A percentile compares a stretch with the other conserved stretches of the same genome.
Conservation (phyloP, 1,284 basidiomycete species). For the Puccinia triticina region DNA sequence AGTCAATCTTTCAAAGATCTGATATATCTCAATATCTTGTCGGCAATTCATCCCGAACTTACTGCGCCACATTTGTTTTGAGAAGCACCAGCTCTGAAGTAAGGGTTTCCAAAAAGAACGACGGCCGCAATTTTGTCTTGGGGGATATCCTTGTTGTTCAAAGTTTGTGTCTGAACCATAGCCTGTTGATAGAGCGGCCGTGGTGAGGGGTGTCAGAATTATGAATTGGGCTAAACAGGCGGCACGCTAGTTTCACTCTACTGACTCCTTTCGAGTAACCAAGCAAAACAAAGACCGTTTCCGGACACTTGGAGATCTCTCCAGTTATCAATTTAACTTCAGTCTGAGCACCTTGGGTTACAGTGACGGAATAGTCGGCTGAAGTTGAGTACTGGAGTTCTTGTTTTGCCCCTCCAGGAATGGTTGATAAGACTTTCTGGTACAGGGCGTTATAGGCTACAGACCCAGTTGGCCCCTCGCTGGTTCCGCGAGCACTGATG, state of each 20-base stretch:
- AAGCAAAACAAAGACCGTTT: slow-evolving; percentile 34
- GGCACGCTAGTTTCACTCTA: background rate
- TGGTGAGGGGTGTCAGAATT: background rate
- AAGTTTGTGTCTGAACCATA: slow-evolving; percentile 42
- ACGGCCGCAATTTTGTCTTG: slow-evolving; percentile 10
- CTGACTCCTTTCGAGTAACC: slow-evolving; percentile 47
- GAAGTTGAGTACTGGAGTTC: slow-evolving; percentile 32
- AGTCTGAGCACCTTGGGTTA: slow-evolving; percentile 20
- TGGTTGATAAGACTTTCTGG: background rate
- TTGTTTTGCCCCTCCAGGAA: slow-evolving; percentile 26
- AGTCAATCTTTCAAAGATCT: background rate
- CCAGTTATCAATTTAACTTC: background rate
- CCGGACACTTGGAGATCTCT: slow-evolving; percentile 14
- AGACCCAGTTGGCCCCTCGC: background rate
- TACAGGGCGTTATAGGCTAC: background rate
- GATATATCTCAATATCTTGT: background rate
- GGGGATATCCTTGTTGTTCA: background rate
- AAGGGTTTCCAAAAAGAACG: slow-evolving; percentile 41
- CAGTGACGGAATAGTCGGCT: slow-evolving; percentile 14
- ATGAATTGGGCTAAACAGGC: background rate
- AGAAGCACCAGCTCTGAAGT: slow-evolving; percentile 1
- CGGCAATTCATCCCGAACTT: background rate
- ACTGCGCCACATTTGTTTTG: slow-evolving; percentile 37
- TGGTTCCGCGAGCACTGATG: slow-evolving; percentile 1
- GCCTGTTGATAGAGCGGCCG: slow-evolving; percentile 6